Conservation (phyloP, 179 eudicot genomes). For the Nepenthes alata region DNA sequence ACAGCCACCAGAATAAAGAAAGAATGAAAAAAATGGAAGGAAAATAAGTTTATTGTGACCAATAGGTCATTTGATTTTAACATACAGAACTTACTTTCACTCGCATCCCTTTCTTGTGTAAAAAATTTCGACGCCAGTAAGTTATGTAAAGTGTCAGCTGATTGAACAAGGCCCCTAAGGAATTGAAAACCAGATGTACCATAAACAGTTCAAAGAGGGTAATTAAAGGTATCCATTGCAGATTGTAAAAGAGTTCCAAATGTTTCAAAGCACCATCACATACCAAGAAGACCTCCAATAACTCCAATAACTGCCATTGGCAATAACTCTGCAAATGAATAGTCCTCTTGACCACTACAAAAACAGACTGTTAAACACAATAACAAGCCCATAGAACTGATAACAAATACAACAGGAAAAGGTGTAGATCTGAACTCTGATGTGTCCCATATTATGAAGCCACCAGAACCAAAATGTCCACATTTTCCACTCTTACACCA, state of each 20-base stretch:
- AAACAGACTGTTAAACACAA: slow-evolving; percentile 18
- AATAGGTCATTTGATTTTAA: neutral
- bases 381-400: slow-evolving; percentile 3
- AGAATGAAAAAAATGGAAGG: neutral
- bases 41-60: neutral
- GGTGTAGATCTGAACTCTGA: slow-evolving; percentile 53
- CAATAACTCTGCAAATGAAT: slow-evolving; percentile 83
- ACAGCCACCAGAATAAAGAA: slow-evolving; percentile 2
- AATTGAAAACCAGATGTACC: slow-evolving; percentile 4
- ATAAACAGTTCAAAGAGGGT: neutral
- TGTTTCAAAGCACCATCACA: slow-evolving; percentile 8
- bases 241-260: neutral
- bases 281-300: slow-evolving; percentile 97
- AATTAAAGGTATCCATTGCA: slow-evolving; percentile 1
- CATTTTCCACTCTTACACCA: slow-evolving; percentile 97
- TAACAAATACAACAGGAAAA: slow-evolving; percentile 9
- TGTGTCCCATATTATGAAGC: slow-evolving; percentile 95
- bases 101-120: slow-evolving; percentile 80
- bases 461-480: slow-evolving; percentile 99
- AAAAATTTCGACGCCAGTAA: slow-evolving; percentile 77
- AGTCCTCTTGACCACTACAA: slow-evolving; percentile 95
- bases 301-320: slow-evolving; percentile 99
- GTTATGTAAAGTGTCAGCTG: slow-evolving; percentile 82
- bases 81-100: slow-evolving; percentile 53
- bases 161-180: slow-evolving; percentile 82